Evolutionary conservation across 1,284 basidiomycete species (phyloP).

Genomic region (Nidula niveotomentosa): DNA sequence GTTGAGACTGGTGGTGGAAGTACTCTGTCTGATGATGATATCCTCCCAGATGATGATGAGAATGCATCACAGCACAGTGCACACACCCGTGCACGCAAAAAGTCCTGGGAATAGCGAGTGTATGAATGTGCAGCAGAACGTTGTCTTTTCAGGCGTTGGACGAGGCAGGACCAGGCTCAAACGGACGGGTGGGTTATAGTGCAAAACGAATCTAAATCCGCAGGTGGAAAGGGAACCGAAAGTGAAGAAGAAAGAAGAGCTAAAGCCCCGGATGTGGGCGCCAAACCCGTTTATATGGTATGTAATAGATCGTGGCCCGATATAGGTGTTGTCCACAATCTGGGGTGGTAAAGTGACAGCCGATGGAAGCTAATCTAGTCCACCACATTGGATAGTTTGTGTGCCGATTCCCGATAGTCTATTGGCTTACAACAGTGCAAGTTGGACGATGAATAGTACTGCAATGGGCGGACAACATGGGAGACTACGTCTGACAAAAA

Average conservation of each 20-base stretch:
- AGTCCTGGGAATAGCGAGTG: too few species aligned
- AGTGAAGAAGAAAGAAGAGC: background rate
- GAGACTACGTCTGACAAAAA: too few species aligned
- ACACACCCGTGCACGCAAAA: background rate
- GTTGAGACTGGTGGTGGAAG: background rate
- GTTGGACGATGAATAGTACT: too few species aligned
- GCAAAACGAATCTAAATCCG: background rate
- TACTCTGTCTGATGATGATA: background rate
- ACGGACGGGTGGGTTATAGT: background rate
- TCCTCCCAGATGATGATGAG: background rate
- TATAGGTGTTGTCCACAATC: background rate
- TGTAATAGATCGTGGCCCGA: background rate
- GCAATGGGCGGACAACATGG: too few species aligned
- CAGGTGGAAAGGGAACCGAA: slow-evolving; percentile 1
- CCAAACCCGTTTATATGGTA: background rate
- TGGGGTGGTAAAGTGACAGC: background rate
- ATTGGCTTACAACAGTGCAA: too few species aligned
- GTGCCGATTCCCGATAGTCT: too few species aligned
- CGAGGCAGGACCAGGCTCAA: too few species aligned
- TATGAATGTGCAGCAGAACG: too few species aligned
- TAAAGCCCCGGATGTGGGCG: background rate
- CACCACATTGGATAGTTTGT: background rate
- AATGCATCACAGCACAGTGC: background rate
- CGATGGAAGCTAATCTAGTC: background rate
- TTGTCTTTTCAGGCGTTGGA: too few species aligned